These are phyloP conservation scores for Perkinsus olseni DNA, from an alignment of 169 alveolate genomes.

Conservation along the genomic window DNA sequence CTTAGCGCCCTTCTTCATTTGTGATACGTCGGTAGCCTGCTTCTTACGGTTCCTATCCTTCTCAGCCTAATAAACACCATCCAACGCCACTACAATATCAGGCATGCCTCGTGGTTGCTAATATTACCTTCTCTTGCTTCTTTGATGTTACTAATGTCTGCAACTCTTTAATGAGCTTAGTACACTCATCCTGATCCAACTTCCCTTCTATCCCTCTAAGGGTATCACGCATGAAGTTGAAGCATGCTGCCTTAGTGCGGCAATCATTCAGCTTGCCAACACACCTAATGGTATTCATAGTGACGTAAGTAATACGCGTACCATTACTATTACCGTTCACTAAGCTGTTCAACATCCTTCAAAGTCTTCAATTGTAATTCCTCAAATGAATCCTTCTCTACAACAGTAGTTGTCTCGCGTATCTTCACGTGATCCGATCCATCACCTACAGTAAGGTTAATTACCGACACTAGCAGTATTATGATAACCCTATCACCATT, in stretches of 20 bases:
- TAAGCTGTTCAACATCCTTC: not conserved
- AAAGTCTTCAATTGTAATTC: not conserved
- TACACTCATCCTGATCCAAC: not conserved
- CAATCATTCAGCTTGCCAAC: not conserved
- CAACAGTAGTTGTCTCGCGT: not conserved
- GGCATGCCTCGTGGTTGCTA: not conserved
- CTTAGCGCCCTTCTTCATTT: not conserved
- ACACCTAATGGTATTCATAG: not conserved
- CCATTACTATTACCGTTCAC: not conserved
- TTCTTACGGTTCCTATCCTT: not conserved
- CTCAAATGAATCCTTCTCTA: not conserved
- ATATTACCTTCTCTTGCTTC: not conserved
- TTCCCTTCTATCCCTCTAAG: not conserved
- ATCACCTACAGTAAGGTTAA: not conserved
- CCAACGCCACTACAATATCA: not conserved
- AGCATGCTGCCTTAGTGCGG: not conserved
- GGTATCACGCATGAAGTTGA: not conserved
- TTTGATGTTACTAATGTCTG: not conserved
- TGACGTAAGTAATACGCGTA: not conserved
- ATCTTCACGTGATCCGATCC: not conserved
- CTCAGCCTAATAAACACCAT: not conserved
- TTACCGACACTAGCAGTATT: not conserved
- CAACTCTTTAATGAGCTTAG: not conserved
- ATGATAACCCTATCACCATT: not conserved
- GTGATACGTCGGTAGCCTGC: not conserved